Conservation (phyloP, 768 basidiomycete species). For the Coprinopsis cinerea region DNA sequence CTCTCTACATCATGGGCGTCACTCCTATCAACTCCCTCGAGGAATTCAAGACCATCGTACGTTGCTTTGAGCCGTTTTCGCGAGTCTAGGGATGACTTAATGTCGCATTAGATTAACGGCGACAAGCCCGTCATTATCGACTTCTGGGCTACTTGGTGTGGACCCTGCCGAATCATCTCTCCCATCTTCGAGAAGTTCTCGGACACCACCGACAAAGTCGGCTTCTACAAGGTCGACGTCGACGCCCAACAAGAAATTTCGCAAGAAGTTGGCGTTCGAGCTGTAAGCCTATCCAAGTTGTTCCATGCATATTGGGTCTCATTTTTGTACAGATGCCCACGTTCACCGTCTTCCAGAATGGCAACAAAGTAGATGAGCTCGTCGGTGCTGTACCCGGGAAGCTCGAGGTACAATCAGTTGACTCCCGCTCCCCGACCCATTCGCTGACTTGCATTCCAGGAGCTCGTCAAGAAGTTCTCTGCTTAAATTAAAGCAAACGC, state of each 20-base stretch:
- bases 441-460: neutral
- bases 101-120: constrained; percentile 34
- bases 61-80: neutral
- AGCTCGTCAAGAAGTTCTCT: neutral
- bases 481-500: neutral
- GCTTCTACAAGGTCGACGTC: constrained; percentile 72
- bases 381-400: constrained; percentile 42
- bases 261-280: constrained; percentile 54
- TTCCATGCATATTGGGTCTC: neutral
- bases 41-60: constrained; percentile 12
- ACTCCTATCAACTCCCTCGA: constrained; percentile 4
- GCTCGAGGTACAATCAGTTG: constrained; percentile 29
- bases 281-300: constrained; percentile 35
- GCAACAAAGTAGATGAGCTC: constrained; percentile 28
- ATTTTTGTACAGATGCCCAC: constrained; percentile 35
- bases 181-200: constrained; percentile 61
- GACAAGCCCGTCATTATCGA: constrained; percentile 51
- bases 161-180: constrained; percentile 61
- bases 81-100: neutral
- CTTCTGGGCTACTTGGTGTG: constrained; percentile 78
- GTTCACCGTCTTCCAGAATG: constrained; percentile 32
- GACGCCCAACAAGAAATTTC: constrained; percentile 51
- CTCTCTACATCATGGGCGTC: constrained; percentile 10
- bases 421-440: neutral
- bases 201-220: constrained; percentile 27